Base-by-base conservation (phyloP, 495 filamentous ascomycete genomes). In the Podospora pseudoanserina region DNA sequence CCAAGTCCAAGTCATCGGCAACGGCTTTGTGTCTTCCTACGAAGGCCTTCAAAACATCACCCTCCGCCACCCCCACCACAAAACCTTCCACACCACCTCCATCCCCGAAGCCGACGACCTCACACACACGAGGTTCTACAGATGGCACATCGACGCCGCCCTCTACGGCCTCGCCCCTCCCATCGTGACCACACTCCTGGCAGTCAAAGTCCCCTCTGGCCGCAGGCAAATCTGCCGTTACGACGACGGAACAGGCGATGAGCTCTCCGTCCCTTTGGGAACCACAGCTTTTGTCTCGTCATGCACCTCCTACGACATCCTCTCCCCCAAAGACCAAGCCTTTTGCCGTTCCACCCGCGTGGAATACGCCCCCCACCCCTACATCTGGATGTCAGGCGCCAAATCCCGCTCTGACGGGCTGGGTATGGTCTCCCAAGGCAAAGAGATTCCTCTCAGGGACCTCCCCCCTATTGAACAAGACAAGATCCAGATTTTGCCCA, bases 111-210 rank as follows among this genome's bases (percentile, higher is more conserved):
- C 84, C 3, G 86, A 90, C 60, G 89, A 92, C 69, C 80, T 89
- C 27, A 83, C 85, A 57, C 86, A 82, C 75, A 92, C 90, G 5
- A 86, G 89, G 27, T 92, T 91, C 77, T 92, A 90, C 76, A 81
- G 90, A 44, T 92, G 90, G 90, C 90, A 92, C 72, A 91, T 92
- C 65, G 90, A 92, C 74, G 90, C 90, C 11, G 89, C 90, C 6
- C 79, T 92, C 3, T 92, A 92, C 73, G 90, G 85, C 15, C 81
- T 91, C 19, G 85, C 90, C 39, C 89, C 90, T 2, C 88, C 90
- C 2, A 79, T 86, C 34, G 89, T 89, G 9, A 92, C 90, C 0
- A 87, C 88, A 0, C 81, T 92, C 7, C 74, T 92, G 61, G 90
- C 90, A 3, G 89, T 91, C 1, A 78, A 79, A 27, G 89, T 92